Conservation (phyloP, 2,329 filamentous ascomycete species). For the Sporothrix protearum region DNA sequence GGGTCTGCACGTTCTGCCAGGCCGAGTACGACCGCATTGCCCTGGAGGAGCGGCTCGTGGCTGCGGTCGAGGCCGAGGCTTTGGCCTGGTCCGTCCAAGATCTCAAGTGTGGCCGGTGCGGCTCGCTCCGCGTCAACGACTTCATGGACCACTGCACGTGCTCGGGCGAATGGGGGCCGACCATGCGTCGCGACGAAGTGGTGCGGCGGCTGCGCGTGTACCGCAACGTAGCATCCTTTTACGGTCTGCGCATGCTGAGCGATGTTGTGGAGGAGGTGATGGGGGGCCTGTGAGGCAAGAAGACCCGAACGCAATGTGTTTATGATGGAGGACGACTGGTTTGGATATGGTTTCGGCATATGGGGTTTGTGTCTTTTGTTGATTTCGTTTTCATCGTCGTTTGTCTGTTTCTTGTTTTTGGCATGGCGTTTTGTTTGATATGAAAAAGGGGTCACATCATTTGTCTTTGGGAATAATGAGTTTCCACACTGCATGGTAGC, state of each 20-base stretch:
- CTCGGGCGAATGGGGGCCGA: conserved; percentile 77
- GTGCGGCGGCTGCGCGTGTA: conserved; percentile 65
- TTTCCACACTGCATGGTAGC: conserved; percentile 1
- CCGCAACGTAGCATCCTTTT: conserved; percentile 70
- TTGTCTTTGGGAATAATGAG: conserved; percentile 1
- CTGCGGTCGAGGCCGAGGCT: conserved; percentile 68
- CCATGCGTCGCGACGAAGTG: conserved; percentile 64
- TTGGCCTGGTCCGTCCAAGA: conserved; percentile 87
- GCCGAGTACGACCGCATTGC: conserved; percentile 71
- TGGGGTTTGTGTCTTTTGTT: background rate
- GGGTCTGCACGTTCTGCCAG: conserved; percentile 75
- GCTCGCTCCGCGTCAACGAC: conserved; percentile 77
- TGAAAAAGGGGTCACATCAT: background rate
- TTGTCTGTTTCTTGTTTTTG: background rate
- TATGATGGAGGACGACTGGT: background rate
- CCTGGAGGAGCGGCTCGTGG: conserved; percentile 80
- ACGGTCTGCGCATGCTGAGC: conserved; percentile 76
- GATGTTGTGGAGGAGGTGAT: conserved; percentile 66
- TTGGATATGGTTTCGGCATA: conserved; percentile 1
- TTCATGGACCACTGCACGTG: conserved; percentile 97
- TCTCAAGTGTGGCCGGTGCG: conserved; percentile 70
- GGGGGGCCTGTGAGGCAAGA: background rate
- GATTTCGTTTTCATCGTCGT: background rate
- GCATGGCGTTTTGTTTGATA: conserved; percentile 10
- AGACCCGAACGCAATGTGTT: background rate